Percentiles rank a stretch among this genome's conserved stretches.
Evolutionary conservation across 768 basidiomycete genomes (phyloP).

Genomic region (Leccinum broughii): DNA sequence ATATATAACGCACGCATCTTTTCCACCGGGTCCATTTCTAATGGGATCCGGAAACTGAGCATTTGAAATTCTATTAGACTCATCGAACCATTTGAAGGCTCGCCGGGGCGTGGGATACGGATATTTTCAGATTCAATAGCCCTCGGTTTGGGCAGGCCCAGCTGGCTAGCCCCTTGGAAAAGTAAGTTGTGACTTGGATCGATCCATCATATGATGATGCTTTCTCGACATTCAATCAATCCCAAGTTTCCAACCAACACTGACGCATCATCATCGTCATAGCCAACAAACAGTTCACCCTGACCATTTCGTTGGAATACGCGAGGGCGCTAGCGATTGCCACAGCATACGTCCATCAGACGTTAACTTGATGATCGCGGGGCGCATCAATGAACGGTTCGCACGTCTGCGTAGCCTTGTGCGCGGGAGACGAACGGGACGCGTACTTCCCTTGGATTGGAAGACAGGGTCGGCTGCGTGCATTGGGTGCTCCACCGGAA

Average conservation of each 20-base stretch:
- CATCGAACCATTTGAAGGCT: background rate
- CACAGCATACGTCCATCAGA: background rate
- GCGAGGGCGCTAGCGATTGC: background rate
- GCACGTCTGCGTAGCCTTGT: background rate
- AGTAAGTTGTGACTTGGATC: background rate
- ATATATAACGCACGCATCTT: background rate
- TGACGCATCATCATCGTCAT: background rate
- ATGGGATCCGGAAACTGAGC: background rate
- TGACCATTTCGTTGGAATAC: background rate
- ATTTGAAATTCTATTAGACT: background rate
- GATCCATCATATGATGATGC: background rate
- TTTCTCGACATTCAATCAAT: background rate
- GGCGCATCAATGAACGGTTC: background rate
- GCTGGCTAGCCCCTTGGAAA: background rate
- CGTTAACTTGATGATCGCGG: background rate
- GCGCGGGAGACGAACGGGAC: background rate
- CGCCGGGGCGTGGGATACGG: background rate
- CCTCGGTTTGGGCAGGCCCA: background rate
- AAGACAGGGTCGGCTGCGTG: background rate
- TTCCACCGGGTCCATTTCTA: background rate
- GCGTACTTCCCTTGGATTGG: background rate
- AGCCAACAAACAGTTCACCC: background rate
- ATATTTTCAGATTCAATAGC: background rate
- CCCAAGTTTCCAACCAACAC: background rate
- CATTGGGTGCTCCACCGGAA: background rate